Base-by-base conservation (phyloP, 148 eudicot genomes). In the Chenopodium quinoa region DNA sequence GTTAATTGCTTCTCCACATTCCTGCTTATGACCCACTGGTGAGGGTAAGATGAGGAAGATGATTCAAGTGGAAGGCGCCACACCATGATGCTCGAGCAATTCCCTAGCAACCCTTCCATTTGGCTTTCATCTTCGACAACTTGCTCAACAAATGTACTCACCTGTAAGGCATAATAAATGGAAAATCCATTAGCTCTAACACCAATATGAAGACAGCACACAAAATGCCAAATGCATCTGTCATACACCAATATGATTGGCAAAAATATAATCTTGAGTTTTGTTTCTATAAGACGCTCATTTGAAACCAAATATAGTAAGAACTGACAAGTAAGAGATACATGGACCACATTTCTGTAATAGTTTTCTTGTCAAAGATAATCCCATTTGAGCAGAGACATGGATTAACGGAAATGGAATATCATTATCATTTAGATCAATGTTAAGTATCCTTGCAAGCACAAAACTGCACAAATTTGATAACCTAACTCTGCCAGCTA, bases 121-220 rank as follows among this genome's bases (percentile, higher is more conserved):
- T 91, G 92, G 77, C 92, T 92, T 84, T 94, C 98, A 77, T 92
- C 98, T 86, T 91, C 94, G 78, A 92, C 91, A 77, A 94, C 67
- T 83, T 92, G 95, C 78, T 90, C 93, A 54, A 94, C 85, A 80
- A 94, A 94, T 80, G 91, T 46, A 67, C 93, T 92, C 75, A 79
- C 95, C 98, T 94, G 89, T 78, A 85, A 69, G 64, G 48, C 67
- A 81, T 37, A 81, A 58, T 75, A 56, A 67, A 14, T 31, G 40
- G 29, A 64, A 40, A 29, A 48, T 19, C 48, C 19, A 32, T 50
- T 23, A 82, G 52, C 75, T 44, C 40, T 31, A 31, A 31, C 32
- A 31, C 32, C 44, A 40, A 40, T 6, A 40, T 40, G 44, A 40
- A 40, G 44, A 9, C 20, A 78, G 3, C n/a, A 52, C 8, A 5